These are phyloP conservation scores for Fraxinus quadrangulata DNA, from an alignment of 257 asterid species.

Conservation along the genomic window DNA sequence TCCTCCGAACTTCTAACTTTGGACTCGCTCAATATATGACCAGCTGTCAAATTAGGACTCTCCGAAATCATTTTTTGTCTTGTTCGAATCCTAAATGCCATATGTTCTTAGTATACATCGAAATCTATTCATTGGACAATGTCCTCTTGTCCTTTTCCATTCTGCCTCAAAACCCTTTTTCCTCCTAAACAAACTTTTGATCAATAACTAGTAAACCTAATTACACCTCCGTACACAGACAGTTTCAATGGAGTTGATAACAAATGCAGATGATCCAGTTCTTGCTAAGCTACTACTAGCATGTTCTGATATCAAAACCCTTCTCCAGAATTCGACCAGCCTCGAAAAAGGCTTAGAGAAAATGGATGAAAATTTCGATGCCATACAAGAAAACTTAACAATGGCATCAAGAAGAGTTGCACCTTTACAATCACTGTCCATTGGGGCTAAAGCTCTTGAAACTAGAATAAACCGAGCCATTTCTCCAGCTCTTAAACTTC, in stretches of 20 bases:
- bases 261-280: slow-evolving; percentile 42
- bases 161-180: neutral
- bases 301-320: slow-evolving; percentile 46
- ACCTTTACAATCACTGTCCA: slow-evolving; percentile 74
- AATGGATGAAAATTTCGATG: slow-evolving; percentile 39
- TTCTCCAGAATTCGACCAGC: slow-evolving; percentile 41
- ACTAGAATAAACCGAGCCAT: slow-evolving; percentile 71
- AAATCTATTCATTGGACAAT: slow-evolving; percentile 1
- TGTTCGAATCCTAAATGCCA: slow-evolving; percentile 32
- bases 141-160: neutral
- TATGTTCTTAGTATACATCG: slow-evolving; percentile 40
- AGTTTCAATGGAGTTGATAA: slow-evolving; percentile 35
- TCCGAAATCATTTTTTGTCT: slow-evolving; percentile 19
- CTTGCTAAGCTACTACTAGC: slow-evolving; percentile 41
- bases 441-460: slow-evolving; percentile 72
- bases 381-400: slow-evolving; percentile 42
- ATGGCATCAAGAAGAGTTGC: slow-evolving; percentile 55
- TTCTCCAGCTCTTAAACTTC: slow-evolving; percentile 66
- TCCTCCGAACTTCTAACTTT: slow-evolving; percentile 1
- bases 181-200: neutral
- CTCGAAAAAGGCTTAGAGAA: slow-evolving; percentile 42
- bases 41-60: slow-evolving; percentile 33
- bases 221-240: slow-evolving; percentile 10
- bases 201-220: neutral
- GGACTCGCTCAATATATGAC: slow-evolving; percentile 21